These are phyloP conservation scores for Alternaria atra DNA, from an alignment of 2,329 filamentous ascomycete genomes.

Conservation along the genomic window DNA sequence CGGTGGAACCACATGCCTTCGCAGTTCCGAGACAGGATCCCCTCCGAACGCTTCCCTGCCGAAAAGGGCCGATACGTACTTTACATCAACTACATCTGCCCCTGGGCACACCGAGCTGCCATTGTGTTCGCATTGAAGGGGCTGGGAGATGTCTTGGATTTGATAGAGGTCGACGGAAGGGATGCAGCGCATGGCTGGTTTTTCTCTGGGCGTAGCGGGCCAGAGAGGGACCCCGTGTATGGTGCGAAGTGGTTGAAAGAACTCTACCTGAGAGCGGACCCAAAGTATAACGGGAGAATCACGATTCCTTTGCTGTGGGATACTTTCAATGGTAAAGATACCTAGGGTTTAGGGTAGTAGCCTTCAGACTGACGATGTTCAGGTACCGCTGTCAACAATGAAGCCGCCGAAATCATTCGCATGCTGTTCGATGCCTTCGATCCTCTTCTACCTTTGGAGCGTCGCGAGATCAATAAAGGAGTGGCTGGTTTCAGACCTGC, in stretches of 20 bases:
- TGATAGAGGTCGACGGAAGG: conserved; percentile 55
- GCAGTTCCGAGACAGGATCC: conserved; percentile 65
- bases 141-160: conserved; percentile 59
- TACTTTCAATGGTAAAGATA: conserved; percentile 60
- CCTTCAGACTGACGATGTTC: conserved; percentile 12
- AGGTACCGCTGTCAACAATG: conserved; percentile 49
- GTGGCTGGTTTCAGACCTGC: conserved; percentile 73
- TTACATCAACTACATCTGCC: conserved; percentile 69
- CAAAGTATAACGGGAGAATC: conserved; percentile 64
- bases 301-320: conserved; percentile 83
- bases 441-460: conserved; percentile 52
- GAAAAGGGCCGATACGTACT: conserved; percentile 69
- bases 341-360: neutral
- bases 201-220: conserved; percentile 41
- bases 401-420: conserved; percentile 46
- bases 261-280: conserved; percentile 75
- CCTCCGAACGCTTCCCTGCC: conserved; percentile 64
- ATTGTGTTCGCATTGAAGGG: conserved; percentile 61
- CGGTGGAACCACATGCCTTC: conserved; percentile 63
- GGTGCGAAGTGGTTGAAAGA: conserved; percentile 60
- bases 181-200: conserved; percentile 45
- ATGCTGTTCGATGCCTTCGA: conserved; percentile 48
- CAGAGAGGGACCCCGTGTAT: conserved; percentile 39
- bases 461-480: conserved; percentile 63
- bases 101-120: conserved; percentile 67